Conservation (phyloP, 208 protist genomes). For the Histomonas meleagridis region DNA sequence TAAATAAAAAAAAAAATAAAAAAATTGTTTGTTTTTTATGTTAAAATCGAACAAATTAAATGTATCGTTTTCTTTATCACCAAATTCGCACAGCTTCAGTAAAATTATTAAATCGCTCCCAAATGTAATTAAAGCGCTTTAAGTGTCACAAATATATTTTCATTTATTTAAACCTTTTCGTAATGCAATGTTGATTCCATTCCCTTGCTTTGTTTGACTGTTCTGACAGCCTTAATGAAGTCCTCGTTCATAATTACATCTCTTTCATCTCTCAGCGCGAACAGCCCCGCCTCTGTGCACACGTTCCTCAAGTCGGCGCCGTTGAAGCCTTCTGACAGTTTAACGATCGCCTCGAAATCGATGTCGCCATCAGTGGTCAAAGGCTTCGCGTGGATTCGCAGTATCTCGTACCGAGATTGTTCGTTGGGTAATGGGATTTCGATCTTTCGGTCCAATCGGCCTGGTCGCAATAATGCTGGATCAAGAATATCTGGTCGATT, state of each 20-base stretch:
- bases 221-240: constrained; percentile 95
- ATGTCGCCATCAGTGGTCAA: constrained; percentile 93
- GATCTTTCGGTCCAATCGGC: constrained; percentile 81
- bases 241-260: constrained; percentile 91
- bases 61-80: too few relatives aligned
- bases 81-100: too few relatives aligned
- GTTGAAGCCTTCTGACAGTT: constrained; percentile 96
- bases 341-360: constrained; percentile 80
- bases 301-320: constrained; percentile 81
- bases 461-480: constrained; percentile 86
- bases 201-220: constrained; percentile 90
- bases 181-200: constrained; percentile 79
- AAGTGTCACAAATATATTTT: background rate
- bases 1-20: too few relatives aligned
- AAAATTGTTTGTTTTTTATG: too few relatives aligned
- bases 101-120: too few relatives aligned
- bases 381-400: constrained; percentile 84
- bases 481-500: constrained; percentile 83
- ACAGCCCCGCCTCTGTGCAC: constrained; percentile 85
- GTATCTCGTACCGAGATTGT: constrained; percentile 71
- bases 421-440: constrained; percentile 96
- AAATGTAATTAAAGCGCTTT: too few relatives aligned
- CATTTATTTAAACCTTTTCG: constrained; percentile 62
- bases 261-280: constrained; percentile 68
- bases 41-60: too few relatives aligned